Evolutionary conservation across 139 green algal species (phyloP).

Genomic region (Chlorella sp.): DNA sequence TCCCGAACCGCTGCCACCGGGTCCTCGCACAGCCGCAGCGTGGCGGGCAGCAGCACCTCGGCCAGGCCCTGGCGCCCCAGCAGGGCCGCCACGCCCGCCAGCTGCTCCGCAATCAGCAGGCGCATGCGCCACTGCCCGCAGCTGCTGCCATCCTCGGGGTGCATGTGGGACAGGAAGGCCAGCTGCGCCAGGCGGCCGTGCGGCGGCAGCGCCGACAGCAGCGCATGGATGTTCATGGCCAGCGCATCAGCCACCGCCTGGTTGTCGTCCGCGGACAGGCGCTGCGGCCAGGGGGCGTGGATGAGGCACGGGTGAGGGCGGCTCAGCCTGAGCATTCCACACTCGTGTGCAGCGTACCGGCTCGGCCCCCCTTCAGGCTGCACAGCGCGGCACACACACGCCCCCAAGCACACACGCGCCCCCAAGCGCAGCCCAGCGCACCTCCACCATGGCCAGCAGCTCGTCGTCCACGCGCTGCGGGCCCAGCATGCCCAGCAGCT

Average conservation of each 20-base stretch:
- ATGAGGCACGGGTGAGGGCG: neutral
- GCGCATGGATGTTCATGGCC: conserved; percentile 24
- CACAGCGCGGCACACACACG: neutral
- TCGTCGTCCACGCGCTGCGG: conserved; percentile 19
- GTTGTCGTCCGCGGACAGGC: conserved; percentile 36
- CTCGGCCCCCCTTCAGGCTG: too few relatives aligned
- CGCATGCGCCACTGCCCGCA: conserved; percentile 50
- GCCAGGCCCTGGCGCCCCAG: conserved; percentile 36
- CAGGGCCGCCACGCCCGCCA: conserved; percentile 46
- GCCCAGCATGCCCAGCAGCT: conserved; percentile 30
- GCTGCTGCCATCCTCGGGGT: conserved; percentile 15
- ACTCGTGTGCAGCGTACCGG: too few relatives aligned
- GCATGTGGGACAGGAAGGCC: conserved; percentile 24
- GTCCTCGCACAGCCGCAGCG: conserved; percentile 54
- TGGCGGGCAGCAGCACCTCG: conserved; percentile 48
- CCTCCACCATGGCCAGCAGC: conserved; percentile 38
- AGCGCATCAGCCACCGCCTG: conserved; percentile 34
- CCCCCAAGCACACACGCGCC: too few relatives aligned
- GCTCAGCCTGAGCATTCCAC: too few relatives aligned
- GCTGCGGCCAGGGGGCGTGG: neutral
- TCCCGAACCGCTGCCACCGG: conserved; percentile 51
- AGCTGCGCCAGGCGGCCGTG: conserved; percentile 19
- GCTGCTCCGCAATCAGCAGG: conserved; percentile 45
- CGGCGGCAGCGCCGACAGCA: conserved; percentile 51
- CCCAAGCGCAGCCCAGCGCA: neutral